Percentiles rank a stretch among this genome's conserved stretches.
These are phyloP conservation scores for Alternaria solani DNA, from an alignment of 2,329 filamentous ascomycete species.

Conservation along the genomic window DNA sequence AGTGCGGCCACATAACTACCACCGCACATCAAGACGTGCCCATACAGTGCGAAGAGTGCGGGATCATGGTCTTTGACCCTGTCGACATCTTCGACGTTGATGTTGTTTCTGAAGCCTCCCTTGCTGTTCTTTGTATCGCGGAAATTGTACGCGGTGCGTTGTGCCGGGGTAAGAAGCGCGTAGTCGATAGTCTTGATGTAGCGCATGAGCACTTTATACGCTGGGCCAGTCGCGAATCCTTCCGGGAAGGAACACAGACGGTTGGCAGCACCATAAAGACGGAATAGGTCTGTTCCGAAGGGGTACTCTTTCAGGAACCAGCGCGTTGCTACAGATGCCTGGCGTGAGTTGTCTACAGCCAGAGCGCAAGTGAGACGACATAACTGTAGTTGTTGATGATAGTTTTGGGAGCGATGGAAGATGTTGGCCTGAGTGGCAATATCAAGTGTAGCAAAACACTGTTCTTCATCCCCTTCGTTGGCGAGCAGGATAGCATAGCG, in stretches of 20 bases:
- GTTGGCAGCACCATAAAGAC: conserved; percentile 81
- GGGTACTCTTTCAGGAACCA: conserved; percentile 86
- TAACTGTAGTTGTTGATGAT: conserved; percentile 76
- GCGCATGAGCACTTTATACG: conserved; percentile 89
- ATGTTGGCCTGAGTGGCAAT: conserved; percentile 81
- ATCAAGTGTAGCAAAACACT: conserved; percentile 82
- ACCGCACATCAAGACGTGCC: conserved; percentile 85
- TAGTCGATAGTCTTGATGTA: conserved; percentile 92
- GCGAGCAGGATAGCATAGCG: conserved; percentile 84
- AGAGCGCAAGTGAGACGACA: conserved; percentile 87
- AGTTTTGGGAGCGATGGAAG: conserved; percentile 75
- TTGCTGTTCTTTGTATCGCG: conserved; percentile 45
- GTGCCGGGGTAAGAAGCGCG: conserved; percentile 63
- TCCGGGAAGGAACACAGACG: conserved; percentile 76
- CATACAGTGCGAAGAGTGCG: conserved; percentile 85
- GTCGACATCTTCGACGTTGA: conserved; percentile 51
- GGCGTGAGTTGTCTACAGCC: conserved; percentile 77
- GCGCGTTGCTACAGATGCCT: conserved; percentile 76
- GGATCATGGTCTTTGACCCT: conserved; percentile 66
- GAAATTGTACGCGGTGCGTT: conserved; percentile 56
- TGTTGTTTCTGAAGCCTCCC: conserved; percentile 49
- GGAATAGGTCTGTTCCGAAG: conserved; percentile 81
- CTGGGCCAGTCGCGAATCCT: conserved; percentile 79
- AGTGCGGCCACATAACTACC: conserved; percentile 84
- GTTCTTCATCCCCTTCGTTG: conserved; percentile 69